phyloP scores from a whole-genome alignment of 306 rosid genomes.

The Astragalus glycyphyllos region DNA sequence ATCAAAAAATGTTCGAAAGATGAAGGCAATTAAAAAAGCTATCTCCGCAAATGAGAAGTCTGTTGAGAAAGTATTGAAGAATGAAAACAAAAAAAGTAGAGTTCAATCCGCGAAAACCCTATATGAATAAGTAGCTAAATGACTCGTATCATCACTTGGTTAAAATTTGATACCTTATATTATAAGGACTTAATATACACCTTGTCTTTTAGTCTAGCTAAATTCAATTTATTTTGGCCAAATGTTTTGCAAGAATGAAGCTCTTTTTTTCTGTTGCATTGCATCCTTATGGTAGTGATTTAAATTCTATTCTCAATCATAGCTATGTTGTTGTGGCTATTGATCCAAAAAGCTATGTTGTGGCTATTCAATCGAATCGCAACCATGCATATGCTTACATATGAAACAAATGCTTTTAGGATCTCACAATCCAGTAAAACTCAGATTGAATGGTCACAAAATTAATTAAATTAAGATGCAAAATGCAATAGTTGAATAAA shows the following conservation, averaged over 20 bases:
- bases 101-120: conserved; percentile 77
- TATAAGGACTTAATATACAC: not conserved
- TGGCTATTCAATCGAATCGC: not conserved
- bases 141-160: conserved; percentile 13
- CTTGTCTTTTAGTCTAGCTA: conserved; percentile 21
- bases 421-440: too few relatives aligned
- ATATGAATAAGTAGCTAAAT: conserved; percentile 58
- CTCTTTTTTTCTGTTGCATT: conserved; percentile 14
- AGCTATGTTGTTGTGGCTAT: too few relatives aligned
- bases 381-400: not conserved
- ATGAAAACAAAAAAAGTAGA: conserved; percentile 67
- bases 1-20: conserved; percentile 71
- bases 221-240: conserved; percentile 23
- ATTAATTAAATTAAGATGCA: too few relatives aligned
- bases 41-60: conserved; percentile 62
- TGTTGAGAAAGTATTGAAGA: conserved; percentile 60
- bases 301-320: not conserved
- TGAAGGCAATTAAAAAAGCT: conserved; percentile 74
- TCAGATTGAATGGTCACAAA: too few relatives aligned
- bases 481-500: not conserved
- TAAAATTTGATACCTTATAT: conserved; percentile 25
- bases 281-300: not conserved
- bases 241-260: conserved; percentile 16
- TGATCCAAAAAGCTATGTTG: too few relatives aligned
- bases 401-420: too few relatives aligned